Base-by-base conservation (phyloP, 768 basidiomycete species). In the Mycena olivaceomarginata region DNA sequence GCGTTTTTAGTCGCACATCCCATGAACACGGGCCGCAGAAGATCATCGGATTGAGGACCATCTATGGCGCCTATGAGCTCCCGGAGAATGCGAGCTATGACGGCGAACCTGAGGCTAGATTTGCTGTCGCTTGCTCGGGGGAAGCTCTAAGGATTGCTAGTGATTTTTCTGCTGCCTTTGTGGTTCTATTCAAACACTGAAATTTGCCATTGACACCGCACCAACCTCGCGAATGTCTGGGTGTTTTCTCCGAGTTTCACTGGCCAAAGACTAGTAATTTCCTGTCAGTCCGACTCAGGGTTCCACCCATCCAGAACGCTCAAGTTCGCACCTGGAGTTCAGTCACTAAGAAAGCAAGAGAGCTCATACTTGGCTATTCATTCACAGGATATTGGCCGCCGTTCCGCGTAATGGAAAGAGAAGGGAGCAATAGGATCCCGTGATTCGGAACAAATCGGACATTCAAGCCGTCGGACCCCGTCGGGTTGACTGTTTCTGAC, bases 151-250 rank as follows among this genome's bases (percentile, higher is more conserved):
- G 89, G 37, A 97, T 93, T 1, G 94, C 90, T 31, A 98, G 84
- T 2, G 97, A 95, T 84, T 96, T 97, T 85, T 98, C 97, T 39
- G 96, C 95, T 39, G 97, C 97, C 96, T 91, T 79, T 53, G 6
- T 15, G 16, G 51, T 5, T 5, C 25, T 37, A 46, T 72, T 70
- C 39, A 76, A 78, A 73, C n/a, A 56, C 39, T 10, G 43, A 75
- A 57, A 48, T 43, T n/a, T 46, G 39, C 16, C 67, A 51, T n/a
- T 48, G 79, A 56, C 59, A 57, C 37, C 67, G 56, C 56, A 85
- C 85, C 82, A 83, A 97, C 97, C 92, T 98, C 97, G 82, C 96
- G 94, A 80, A 98, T 96, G 83, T 98, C 97, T 25, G 97, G 96
- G 84, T 98, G 94, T 80, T 95, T 96, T 75, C 97, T 88, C 81